These are phyloP conservation scores for Pythium pyrilobum DNA, from an alignment of 352 stramenopile genomes.

Conservation along the genomic window DNA sequence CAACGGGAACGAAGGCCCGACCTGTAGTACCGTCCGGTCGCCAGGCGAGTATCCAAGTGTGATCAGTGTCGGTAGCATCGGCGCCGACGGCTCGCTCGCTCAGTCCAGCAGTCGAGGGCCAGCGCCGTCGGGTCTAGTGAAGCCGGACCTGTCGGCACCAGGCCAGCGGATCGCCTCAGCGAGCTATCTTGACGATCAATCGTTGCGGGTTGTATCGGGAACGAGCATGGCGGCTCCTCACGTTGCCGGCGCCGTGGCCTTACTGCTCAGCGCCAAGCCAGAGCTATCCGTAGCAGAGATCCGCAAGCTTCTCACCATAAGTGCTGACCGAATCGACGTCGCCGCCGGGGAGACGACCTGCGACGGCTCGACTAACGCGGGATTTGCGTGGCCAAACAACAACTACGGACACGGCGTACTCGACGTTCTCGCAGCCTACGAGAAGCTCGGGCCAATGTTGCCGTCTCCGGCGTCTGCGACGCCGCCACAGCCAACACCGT, in stretches of 20 bases:
- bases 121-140: neutral
- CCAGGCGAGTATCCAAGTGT: constrained; percentile 19
- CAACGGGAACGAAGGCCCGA: constrained; percentile 18
- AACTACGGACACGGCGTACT: neutral
- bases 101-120: constrained; percentile 14
- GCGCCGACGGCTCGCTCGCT: constrained; percentile 1
- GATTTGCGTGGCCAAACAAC: constrained; percentile 1
- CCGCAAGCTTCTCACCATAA: neutral
- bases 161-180: constrained; percentile 2
- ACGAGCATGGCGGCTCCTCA: constrained; percentile 18
- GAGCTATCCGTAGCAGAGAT: neutral
- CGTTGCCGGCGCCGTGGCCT: constrained; percentile 7
- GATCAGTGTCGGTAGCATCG: constrained; percentile 22
- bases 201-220: neutral
- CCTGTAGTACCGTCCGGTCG: neutral
- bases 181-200: neutral
- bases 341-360: constrained; percentile 9
- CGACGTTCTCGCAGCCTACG: neutral
- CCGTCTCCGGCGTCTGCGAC: neutral
- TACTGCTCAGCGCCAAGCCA: constrained; percentile 11
- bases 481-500: neutral
- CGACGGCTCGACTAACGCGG: constrained; percentile 6
- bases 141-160: constrained; percentile 16
- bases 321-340: constrained; percentile 1
- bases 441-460: neutral